Evolutionary conservation across 495 filamentous ascomycete genomes (phyloP).

Genomic region (Glarea lozoyensis): DNA sequence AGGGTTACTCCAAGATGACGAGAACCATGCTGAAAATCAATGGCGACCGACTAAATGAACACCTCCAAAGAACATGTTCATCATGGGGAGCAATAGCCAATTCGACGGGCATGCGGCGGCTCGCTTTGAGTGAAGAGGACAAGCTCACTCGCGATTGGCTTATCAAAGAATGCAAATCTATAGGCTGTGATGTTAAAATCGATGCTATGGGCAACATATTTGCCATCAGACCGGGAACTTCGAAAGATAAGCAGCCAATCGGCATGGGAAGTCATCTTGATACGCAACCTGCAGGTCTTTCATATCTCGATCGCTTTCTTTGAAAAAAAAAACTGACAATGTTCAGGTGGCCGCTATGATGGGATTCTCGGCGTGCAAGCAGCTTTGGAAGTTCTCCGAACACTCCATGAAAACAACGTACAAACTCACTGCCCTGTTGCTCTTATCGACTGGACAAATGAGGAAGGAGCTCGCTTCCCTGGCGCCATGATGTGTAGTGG

Average conservation of each 20-base stretch:
- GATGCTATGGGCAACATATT: conserved; percentile 61
- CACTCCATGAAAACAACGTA: conserved; percentile 54
- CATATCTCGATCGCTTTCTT: not conserved
- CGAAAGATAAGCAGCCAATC: conserved; percentile 31
- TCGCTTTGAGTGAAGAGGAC: conserved; percentile 61
- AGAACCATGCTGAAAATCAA: conserved; percentile 42
- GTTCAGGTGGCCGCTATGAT: conserved; percentile 53
- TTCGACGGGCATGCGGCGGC: conserved; percentile 26
- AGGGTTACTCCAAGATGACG: not conserved
- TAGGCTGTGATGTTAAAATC: conserved; percentile 48
- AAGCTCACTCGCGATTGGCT: conserved; percentile 69
- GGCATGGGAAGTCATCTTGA: conserved; percentile 68
- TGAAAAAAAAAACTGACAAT: not conserved
- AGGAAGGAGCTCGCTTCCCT: conserved; percentile 74
- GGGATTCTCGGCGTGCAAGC: conserved; percentile 66
- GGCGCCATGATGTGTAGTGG: conserved; percentile 68
- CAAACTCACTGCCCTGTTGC: conserved; percentile 61
- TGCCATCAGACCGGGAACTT: conserved; percentile 51
- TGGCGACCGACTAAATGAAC: conserved; percentile 45
- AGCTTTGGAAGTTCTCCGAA: conserved; percentile 60
- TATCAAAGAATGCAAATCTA: conserved; percentile 44
- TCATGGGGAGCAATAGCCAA: conserved; percentile 24
- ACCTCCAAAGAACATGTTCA: conserved; percentile 57
- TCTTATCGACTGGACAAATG: conserved; percentile 69
- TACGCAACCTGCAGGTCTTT: conserved; percentile 56